Evolutionary conservation across 2,329 filamentous ascomycete genomes (phyloP), one percentile per base, ranked within the genome.

Genomic region (Penicillium capsulatum): DNA sequence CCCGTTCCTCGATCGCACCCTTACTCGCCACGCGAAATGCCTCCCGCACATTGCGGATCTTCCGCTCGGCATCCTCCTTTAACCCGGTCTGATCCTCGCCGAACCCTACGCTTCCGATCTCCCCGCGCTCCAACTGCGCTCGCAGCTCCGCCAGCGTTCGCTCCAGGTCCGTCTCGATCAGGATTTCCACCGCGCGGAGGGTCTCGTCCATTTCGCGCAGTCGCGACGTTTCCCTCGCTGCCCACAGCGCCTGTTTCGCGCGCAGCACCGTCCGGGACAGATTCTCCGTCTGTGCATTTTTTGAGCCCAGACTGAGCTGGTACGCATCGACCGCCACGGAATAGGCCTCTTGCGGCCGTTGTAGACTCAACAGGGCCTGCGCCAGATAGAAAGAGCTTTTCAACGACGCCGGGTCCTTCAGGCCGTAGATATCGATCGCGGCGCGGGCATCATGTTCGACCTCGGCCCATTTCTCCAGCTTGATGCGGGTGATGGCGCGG

Each of bases 181-280:
- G 47, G 34, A 57, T 51, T 50, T 72, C 69, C 17, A 72, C 58
- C 40, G 56, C 58, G 32, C 53, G 62, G 44, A 63, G 50, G 11
- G 65, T 70, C 45, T 61, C 62, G 42, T 67, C 61, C 66, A 70
- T 66, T 52, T 68, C 72, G 34, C 68, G 62, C 30, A 74, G 54
- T 22, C 70, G 55, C 37, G 60, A 54, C 14, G 55, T 64, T 55
- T 97, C 91, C 49, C 73, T 72, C 8, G 79, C 75, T 24, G 91
- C 85, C 87, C 92, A 97, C 27, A 86, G 80, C 48, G 83, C 82
- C 65, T 91, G 91, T 66, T 94, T 94, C 57, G 86, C 88, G 41
- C 75, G 74, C 15, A 95, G 71, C 0, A 96, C 86, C 11, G 85
- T 77, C 11, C 74, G 72, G 0, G 85, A 89, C 31, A 95, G 79